Evolutionary conservation across 2,329 filamentous ascomycete species (phyloP), one percentile per base, ranked within the genome.

Genomic region (Alternaria triticina): DNA sequence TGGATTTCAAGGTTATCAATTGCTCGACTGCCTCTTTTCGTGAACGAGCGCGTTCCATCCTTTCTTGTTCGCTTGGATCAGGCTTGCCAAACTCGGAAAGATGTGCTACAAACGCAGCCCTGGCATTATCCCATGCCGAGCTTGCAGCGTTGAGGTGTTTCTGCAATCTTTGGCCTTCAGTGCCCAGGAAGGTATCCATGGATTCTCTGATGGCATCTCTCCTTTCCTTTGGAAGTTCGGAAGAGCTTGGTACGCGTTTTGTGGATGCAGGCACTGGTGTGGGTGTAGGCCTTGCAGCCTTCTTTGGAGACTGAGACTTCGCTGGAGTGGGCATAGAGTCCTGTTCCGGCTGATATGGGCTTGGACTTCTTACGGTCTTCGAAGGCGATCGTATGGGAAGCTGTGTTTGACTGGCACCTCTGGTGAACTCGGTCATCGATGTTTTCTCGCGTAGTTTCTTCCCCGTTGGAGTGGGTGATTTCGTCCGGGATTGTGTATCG

Each of bases 21-120:
- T 72, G 66, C 54, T 79, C 72, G 2, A 79, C 49, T n/a, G 77
- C 75, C 12, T 74, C 72, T 57, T 78, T 79, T 33, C 65, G 71
- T 8, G 66, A 66, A 36, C 71, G 74, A 20, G 72, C 59, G 44
- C 68, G 59, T 40, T 74, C 63, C 51, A 78, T 65, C 13, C 69
- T 69, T 45, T 73, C 69, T 45, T 66, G 60, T 47, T 72, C 71
- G 23, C 55, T 58, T 12, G 70, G 65, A 45, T 71, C 67, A 5
- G 72, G 68, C 28, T 51, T 62, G 3, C 71, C 76, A 43, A 67
- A 65, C 27, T 75, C 70, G 45, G 69, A 69, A 5, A 76, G 27
- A 62, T 77, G 72, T 33, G 68, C 68, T 2, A 73, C 51, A 46
- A 76, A 78, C 7, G 70, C 63, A 5, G 63, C 62, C 9, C 73